Evolutionary conservation across 768 basidiomycete species (phyloP).

Genomic region (Dioszegia aurantiaca): DNA sequence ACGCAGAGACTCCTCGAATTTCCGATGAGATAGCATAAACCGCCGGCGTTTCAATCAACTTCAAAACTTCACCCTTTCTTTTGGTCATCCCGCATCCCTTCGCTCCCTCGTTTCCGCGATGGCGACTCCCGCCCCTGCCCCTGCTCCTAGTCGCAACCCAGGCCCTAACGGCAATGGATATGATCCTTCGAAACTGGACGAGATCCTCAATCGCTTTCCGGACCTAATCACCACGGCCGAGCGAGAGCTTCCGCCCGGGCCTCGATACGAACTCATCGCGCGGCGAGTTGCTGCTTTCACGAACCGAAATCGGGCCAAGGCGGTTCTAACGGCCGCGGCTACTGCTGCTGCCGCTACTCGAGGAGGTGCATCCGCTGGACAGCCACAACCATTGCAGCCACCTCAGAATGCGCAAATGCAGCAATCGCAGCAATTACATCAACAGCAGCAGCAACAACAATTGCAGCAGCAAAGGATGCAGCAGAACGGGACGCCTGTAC

Average conservation of each 20-base stretch:
- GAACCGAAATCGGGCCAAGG: slow-evolving; percentile 1
- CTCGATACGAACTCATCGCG: slow-evolving; percentile 18
- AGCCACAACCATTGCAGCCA: neutral
- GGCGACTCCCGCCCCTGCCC: neutral
- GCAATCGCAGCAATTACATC: slow-evolving; percentile 2
- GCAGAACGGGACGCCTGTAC: slow-evolving; percentile 7
- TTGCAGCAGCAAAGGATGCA: slow-evolving; percentile 9
- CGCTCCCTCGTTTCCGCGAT: neutral
- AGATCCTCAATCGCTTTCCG: slow-evolving; percentile 27
- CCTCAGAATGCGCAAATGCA: slow-evolving; percentile 1
- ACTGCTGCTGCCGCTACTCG: neutral
- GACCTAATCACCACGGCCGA: slow-evolving; percentile 23
- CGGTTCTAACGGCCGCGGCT: too few species aligned
- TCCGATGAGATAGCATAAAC: too few species aligned
- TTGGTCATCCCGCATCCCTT: too few species aligned
- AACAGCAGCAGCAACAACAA: slow-evolving; percentile 6
- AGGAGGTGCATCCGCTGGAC: neutral
- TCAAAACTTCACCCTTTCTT: too few species aligned
- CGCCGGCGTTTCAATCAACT: too few species aligned
- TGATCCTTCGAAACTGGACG: slow-evolving; percentile 16
- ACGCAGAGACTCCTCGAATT: too few species aligned
- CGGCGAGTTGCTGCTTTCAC: slow-evolving; percentile 15
- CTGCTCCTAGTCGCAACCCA: neutral
- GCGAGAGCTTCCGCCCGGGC: slow-evolving; percentile 18
- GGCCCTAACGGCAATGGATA: neutral